These are phyloP conservation scores for Hyaloperonospora arabidopsidis DNA, from an alignment of 352 stramenopile genomes.

Conservation along the genomic window DNA sequence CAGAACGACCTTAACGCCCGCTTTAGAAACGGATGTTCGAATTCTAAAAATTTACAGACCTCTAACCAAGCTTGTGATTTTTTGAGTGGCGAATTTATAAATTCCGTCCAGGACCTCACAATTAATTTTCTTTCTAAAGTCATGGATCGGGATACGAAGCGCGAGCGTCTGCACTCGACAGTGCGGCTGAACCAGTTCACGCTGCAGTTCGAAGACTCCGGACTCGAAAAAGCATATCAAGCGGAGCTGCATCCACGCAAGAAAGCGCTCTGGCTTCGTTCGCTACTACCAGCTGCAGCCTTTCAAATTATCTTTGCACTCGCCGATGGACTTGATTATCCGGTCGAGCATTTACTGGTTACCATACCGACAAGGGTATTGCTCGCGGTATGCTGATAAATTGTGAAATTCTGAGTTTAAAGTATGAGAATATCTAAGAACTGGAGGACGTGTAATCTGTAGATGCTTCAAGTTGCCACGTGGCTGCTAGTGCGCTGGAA, in stretches of 20 bases:
- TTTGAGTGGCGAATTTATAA: too few species aligned
- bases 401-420: constrained; percentile 3
- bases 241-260: constrained; percentile 61
- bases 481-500: constrained; percentile 72
- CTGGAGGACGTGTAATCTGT: neutral
- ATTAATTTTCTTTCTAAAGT: neutral
- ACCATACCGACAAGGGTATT: constrained; percentile 64
- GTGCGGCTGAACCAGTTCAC: constrained; percentile 77
- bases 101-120: too few species aligned
- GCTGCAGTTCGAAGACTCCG: constrained; percentile 66
- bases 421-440: neutral
- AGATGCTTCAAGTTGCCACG: constrained; percentile 70
- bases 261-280: constrained; percentile 78
- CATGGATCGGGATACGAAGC: neutral
- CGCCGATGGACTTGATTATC: constrained; percentile 63
- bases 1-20: too few species aligned
- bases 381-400: constrained; percentile 34
- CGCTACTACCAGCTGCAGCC: constrained; percentile 57
- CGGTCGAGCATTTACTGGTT: constrained; percentile 56
- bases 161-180: constrained; percentile 53
- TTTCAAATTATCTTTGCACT: constrained; percentile 73
- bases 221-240: constrained; percentile 57
- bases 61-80: too few species aligned
- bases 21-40: too few species aligned
- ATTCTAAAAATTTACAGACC: too few species aligned